Evolutionary conservation across 108 stramenopile species (phyloP).

Genomic region (Stephanodiscus minutulus): DNA sequence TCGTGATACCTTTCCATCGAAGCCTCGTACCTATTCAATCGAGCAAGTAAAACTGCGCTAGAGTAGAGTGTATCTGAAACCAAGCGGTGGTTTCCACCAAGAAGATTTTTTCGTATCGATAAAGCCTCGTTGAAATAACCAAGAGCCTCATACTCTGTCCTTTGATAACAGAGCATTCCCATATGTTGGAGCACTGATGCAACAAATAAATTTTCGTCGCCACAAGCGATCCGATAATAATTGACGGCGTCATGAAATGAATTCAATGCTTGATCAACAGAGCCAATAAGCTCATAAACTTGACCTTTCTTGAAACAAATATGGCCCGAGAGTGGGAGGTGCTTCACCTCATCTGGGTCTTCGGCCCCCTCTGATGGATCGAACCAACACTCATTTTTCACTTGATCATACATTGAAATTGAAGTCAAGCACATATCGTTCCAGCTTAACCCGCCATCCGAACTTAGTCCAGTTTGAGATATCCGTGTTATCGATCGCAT

Average conservation of each 20-base stretch:
- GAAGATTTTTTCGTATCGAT: constrained; percentile 25
- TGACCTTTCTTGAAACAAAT: constrained; percentile 36
- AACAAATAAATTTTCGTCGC: constrained; percentile 36
- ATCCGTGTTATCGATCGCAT: constrained; percentile 26
- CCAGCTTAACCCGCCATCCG: constrained; percentile 21
- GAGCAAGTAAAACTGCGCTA: constrained; percentile 44
- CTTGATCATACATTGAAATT: constrained; percentile 32
- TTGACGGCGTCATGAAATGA: constrained; percentile 34
- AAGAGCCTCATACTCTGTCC: constrained; percentile 33
- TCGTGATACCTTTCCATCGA: constrained; percentile 55
- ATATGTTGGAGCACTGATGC: constrained; percentile 47
- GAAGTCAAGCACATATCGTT: constrained; percentile 25
- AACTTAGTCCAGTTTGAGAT: constrained; percentile 17
- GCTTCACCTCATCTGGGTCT: constrained; percentile 30
- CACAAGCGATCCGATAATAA: constrained; percentile 37
- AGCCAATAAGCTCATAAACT: constrained; percentile 36
- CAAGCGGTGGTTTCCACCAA: constrained; percentile 34
- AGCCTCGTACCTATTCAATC: constrained; percentile 33
- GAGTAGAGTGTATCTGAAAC: constrained; percentile 45
- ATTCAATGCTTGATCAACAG: constrained; percentile 31
- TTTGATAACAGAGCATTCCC: constrained; percentile 29
- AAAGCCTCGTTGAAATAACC: constrained; percentile 43
- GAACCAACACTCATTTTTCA: constrained; percentile 45
- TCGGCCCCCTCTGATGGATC: constrained; percentile 18
- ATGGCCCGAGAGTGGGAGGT: constrained; percentile 44